Evolutionary conservation across 1,139 yeast genomes (phyloP).

Genomic region (Wickerhamomyces sp.): DNA sequence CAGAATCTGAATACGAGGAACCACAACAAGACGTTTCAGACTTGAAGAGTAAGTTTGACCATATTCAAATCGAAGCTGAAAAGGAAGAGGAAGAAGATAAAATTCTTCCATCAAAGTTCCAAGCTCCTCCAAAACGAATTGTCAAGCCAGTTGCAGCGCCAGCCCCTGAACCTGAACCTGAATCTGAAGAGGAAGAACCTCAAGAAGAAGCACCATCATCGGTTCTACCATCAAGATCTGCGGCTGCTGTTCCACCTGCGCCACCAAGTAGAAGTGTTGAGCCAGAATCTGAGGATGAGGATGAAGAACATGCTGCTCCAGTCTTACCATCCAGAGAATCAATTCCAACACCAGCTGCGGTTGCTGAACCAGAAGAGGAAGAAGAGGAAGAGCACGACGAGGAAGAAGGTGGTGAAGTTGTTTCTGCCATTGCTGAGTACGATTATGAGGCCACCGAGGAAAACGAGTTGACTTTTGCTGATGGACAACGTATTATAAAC

Average conservation of each 20-base stretch:
- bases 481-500: slow-evolving; percentile 75
- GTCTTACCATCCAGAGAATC: slow-evolving; percentile 22
- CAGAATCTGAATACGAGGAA: slow-evolving; percentile 13
- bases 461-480: slow-evolving; percentile 78
- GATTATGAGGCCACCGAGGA: slow-evolving; percentile 89
- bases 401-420: slow-evolving; percentile 27
- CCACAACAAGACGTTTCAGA: slow-evolving; percentile 26
- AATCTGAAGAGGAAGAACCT: slow-evolving; percentile 25
- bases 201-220: slow-evolving; percentile 23
- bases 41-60: slow-evolving; percentile 30
- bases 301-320: slow-evolving; percentile 24
- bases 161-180: slow-evolving; percentile 18
- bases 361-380: slow-evolving; percentile 27
- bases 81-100: slow-evolving; percentile 18
- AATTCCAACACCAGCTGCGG: slow-evolving; percentile 28
- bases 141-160: too few species aligned
- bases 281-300: slow-evolving; percentile 20
- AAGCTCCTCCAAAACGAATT: slow-evolving; percentile 25
- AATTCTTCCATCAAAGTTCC: slow-evolving; percentile 26
- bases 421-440: slow-evolving; percentile 71
- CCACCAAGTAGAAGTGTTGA: slow-evolving; percentile 11
- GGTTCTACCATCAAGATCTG: slow-evolving; percentile 22
- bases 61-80: slow-evolving; percentile 25
- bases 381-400: slow-evolving; percentile 23
- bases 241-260: slow-evolving; percentile 22